These are phyloP conservation scores for Mucor ambiguus DNA, from an alignment of 371 early-diverging fungal genomes.

Conservation along the genomic window DNA sequence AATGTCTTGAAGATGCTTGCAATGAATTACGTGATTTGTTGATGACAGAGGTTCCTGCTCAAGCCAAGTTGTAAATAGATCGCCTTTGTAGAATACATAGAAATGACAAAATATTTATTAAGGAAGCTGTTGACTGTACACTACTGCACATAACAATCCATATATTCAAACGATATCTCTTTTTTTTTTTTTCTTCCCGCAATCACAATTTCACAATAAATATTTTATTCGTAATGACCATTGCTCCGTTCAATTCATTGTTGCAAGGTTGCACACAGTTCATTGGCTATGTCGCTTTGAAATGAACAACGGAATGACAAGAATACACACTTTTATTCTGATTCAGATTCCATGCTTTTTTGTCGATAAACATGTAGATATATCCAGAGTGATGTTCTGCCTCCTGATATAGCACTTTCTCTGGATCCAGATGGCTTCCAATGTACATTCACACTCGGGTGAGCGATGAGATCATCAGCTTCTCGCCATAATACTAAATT, in stretches of 20 bases:
- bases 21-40: slow-evolving; percentile 78
- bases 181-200: not conserved
- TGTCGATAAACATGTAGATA: no score
- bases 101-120: not conserved
- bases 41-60: slow-evolving; percentile 47
- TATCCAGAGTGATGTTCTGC: no score
- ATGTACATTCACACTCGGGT: no score
- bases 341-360: no score
- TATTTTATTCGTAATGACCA: not conserved
- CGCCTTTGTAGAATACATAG: slow-evolving; percentile 7
- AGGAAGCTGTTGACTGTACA: not conserved
- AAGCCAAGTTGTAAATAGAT: slow-evolving; percentile 49
- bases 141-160: not conserved
- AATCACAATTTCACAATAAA: not conserved
- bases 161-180: not conserved
- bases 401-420: no score
- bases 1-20: slow-evolving; percentile 61
- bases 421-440: no score
- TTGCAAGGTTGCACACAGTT: not conserved
- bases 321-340: not conserved
- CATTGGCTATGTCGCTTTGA: not conserved
- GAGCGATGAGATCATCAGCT: no score
- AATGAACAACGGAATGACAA: not conserved
- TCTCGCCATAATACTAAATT: no score
- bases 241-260: not conserved